Conservation (phyloP, 345 rosid genomes). For the Eutrema yunnanense region DNA sequence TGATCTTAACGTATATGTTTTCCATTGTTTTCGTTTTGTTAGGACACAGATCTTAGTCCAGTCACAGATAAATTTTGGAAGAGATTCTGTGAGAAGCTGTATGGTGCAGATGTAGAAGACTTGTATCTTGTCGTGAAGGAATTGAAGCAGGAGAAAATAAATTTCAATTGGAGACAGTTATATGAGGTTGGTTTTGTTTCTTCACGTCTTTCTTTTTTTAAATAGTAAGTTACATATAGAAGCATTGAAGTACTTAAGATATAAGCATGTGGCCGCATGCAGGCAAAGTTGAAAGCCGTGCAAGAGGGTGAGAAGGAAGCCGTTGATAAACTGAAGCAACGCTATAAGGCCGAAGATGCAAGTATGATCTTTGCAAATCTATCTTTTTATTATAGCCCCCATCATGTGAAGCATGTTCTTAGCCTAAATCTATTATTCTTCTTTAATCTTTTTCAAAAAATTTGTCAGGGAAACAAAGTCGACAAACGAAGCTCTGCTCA, state of each 20-base stretch:
- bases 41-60: conserved; percentile 83
- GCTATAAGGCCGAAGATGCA: conserved; percentile 64
- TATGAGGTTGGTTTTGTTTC: conserved; percentile 47
- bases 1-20: background rate
- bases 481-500: conserved; percentile 63
- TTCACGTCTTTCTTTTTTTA: background rate
- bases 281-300: conserved; percentile 57
- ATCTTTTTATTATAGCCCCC: background rate
- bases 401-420: background rate
- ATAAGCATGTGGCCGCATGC: conserved; percentile 3
- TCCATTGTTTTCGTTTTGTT: conserved; percentile 2
- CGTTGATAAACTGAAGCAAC: conserved; percentile 46
- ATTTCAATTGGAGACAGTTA: conserved; percentile 58
- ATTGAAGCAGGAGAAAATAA: conserved; percentile 49
- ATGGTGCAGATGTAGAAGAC: conserved; percentile 35
- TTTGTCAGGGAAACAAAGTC: conserved; percentile 65
- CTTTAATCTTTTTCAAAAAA: background rate
- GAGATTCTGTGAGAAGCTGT: conserved; percentile 55
- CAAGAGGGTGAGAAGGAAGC: conserved; percentile 43
- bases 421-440: background rate
- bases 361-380: conserved; percentile 41
- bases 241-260: background rate
- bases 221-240: background rate
- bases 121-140: conserved; percentile 38
- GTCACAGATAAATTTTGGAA: conserved; percentile 77